phyloP scores from a whole-genome alignment of 495 filamentous ascomycete genomes.

The Neurospora terricola region DNA sequence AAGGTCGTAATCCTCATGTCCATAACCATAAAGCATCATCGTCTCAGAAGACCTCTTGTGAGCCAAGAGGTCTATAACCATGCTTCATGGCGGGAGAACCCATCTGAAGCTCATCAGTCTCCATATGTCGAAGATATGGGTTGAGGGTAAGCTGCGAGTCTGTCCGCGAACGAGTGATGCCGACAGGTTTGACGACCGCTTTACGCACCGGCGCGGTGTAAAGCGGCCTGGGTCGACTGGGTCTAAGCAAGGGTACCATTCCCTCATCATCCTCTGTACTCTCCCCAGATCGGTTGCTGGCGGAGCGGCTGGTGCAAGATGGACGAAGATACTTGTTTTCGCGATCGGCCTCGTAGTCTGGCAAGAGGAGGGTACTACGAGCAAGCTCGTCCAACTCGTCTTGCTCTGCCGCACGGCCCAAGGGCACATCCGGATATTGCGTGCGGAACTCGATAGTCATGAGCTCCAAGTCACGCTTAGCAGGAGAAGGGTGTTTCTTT shows the following conservation, averaged over 20 bases:
- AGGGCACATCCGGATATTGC: background rate
- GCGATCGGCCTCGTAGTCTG: background rate
- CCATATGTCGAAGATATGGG: background rate
- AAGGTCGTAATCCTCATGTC: background rate
- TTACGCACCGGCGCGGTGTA: background rate
- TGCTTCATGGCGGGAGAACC: background rate
- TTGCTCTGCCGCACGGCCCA: background rate
- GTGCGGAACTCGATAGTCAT: background rate
- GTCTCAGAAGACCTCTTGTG: background rate
- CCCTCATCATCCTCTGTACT: background rate
- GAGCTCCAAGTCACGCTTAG: constrained; percentile 3
- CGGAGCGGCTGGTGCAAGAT: background rate
- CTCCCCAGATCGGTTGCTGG: background rate
- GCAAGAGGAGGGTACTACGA: background rate
- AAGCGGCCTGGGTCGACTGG: background rate
- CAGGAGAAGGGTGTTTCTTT: constrained; percentile 7
- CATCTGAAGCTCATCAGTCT: constrained; percentile 4
- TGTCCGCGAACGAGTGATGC: constrained; percentile 1
- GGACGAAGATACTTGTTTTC: background rate
- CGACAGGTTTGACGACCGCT: background rate
- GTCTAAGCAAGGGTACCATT: background rate
- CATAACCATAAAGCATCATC: background rate
- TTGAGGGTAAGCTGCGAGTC: background rate
- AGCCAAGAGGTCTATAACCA: constrained; percentile 1
- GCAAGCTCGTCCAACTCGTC: constrained; percentile 6